Conservation (phyloP, 2,329 filamentous ascomycete genomes). For the Nannizziopsis arthrosporioides region DNA sequence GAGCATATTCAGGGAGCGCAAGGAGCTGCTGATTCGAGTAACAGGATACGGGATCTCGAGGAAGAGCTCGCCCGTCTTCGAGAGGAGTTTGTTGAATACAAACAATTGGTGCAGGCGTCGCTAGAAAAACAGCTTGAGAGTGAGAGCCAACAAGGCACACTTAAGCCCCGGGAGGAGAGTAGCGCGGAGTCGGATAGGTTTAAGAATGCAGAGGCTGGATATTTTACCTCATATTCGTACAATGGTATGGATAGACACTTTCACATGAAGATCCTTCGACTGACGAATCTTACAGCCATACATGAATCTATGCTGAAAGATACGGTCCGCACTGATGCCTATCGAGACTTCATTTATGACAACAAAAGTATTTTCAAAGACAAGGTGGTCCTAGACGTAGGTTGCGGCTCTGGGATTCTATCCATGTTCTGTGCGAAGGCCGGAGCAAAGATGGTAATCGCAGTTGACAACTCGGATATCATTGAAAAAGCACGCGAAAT, state of each 20-base stretch:
- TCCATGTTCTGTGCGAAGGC: constrained; percentile 92
- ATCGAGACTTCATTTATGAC: constrained; percentile 87
- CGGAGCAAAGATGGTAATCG: constrained; percentile 73
- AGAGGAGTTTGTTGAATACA: constrained; percentile 54
- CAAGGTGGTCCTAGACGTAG: constrained; percentile 82
- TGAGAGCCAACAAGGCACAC: constrained; percentile 36
- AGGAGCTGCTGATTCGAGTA: constrained; percentile 31
- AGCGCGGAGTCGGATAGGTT: constrained; percentile 24
- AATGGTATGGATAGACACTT: constrained; percentile 45
- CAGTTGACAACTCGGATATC: constrained; percentile 86
- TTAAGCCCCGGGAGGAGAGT: constrained; percentile 12
- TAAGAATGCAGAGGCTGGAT: constrained; percentile 46
- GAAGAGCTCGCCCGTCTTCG: constrained; percentile 49
- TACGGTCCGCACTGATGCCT: constrained; percentile 72
- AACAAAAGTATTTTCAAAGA: constrained; percentile 78
- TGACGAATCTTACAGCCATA: constrained; percentile 49
- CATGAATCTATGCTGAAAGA: constrained; percentile 96
- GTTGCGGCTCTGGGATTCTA: constrained; percentile 73
- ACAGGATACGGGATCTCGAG: constrained; percentile 48
- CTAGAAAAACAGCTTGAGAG: constrained; percentile 54
- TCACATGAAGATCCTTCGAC: neutral
- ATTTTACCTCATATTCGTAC: constrained; percentile 54
- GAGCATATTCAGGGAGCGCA: constrained; percentile 13
- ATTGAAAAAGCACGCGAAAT: constrained; percentile 78
- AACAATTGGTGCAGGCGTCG: constrained; percentile 53